Evolutionary conservation across 169 alveolate genomes (phyloP), one percentile per base, ranked within the genome.

Genomic region (Babesia bigemina): DNA sequence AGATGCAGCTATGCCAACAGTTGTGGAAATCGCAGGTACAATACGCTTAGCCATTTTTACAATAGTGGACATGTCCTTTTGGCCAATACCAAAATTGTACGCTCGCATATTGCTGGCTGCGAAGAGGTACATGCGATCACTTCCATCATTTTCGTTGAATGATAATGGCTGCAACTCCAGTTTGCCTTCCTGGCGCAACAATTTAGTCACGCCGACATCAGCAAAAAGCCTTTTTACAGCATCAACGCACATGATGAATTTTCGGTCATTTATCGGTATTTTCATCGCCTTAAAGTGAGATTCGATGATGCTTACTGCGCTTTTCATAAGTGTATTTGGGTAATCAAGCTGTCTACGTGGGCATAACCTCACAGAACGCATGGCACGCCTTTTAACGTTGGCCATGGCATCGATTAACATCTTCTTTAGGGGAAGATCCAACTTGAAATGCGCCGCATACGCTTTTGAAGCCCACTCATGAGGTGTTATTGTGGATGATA

Each of bases 21-120:
- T 70, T 45, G 90, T 83, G 12, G 86, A 83, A 1, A 75, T 69
- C 3, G 90, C 90, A 13, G 90, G 90, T 12, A 83, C 76, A 7
- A 83, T 74, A 16, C 52, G 39, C 39, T 83, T 75, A 4, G 81
- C 86, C 26, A 57, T 59, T 67, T 60, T 60, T 48, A 83, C 47
- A 12, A 83, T 22, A 28, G 73, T 49, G 7, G 58, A 48, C 36
- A 26, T 75, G 47, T 74, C 79, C 19, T 42, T 63, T 39, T 73
- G 85, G 22, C 56, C 47, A 1, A 83, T 60, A 2, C 79, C 79
- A 60, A 74, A 83, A 17, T 66, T 75, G 26, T 36, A 12, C 12
- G 90, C 90, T 48, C 90, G 75, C 53, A 83, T 22, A 45, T 83
- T 83, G 56, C 84, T 71, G 3, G 79, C 72, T 29, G 60, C 60